These are phyloP conservation scores for Globisporangium ultimum DNA, from an alignment of 352 stramenopile genomes.

Conservation along the genomic window DNA sequence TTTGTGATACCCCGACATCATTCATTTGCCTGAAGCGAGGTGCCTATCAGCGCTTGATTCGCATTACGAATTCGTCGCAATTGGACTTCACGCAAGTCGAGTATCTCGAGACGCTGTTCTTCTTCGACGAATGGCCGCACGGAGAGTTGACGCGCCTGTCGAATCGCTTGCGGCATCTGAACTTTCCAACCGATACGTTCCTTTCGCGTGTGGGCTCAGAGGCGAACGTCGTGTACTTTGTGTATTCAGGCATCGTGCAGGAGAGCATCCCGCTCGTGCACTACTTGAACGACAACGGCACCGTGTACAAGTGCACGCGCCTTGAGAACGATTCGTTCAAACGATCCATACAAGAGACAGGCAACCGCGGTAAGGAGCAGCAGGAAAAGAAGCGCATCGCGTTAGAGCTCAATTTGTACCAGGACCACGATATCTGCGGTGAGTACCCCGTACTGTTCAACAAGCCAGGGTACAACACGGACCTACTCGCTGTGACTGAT, in stretches of 20 bases:
- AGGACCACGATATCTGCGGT: constrained; percentile 78
- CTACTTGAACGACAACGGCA: constrained; percentile 61
- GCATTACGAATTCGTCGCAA: constrained; percentile 75
- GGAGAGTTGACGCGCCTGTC: constrained; percentile 67
- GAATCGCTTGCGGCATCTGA: constrained; percentile 57
- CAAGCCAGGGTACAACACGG: constrained; percentile 48
- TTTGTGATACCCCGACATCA: constrained; percentile 65
- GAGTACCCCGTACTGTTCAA: constrained; percentile 70
- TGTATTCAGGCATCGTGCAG: constrained; percentile 75
- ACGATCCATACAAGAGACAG: constrained; percentile 23
- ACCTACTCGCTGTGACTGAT: constrained; percentile 64
- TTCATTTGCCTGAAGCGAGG: constrained; percentile 84
- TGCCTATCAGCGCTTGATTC: constrained; percentile 80
- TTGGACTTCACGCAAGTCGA: constrained; percentile 83
- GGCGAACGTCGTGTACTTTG: constrained; percentile 73
- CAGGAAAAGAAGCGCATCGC: constrained; percentile 47
- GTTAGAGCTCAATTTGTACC: constrained; percentile 74
- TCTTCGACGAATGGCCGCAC: constrained; percentile 77
- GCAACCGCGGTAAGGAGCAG: constrained; percentile 12
- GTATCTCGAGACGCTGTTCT: constrained; percentile 78
- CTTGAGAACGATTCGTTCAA: constrained; percentile 34
- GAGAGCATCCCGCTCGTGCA: constrained; percentile 72
- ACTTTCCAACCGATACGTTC: constrained; percentile 63
- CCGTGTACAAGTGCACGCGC: constrained; percentile 42
- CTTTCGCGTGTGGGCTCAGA: constrained; percentile 69